Base-by-base conservation (phyloP, 148 eudicot genomes). In the Dysphania ambrosioides region DNA sequence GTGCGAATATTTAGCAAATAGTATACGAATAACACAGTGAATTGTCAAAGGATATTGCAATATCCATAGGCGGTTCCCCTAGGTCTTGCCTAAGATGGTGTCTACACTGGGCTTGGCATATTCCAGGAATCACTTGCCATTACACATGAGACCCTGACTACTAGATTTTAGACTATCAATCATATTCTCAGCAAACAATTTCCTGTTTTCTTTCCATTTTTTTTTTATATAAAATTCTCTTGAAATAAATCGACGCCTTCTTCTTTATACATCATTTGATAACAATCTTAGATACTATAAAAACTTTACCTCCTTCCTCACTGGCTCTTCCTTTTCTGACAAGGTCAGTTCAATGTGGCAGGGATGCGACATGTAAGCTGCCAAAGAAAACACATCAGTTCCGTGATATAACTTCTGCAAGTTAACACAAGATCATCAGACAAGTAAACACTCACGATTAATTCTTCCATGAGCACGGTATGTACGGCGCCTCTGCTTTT, bases 401-500 rank as follows among this genome's bases (percentile, higher is more conserved):
- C 16, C 55, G n/a, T 6, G 21, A 16, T 9, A 36, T 4, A 34
- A 67, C 38, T 51, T 51, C 13, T 24, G n/a, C 49, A 47, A 15
- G 23, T 35, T 12, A 12, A 57, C 12, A 31, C 56, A 40, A 8
- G 16, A 26, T 41, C 2, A 41, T n/a, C 3, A 73, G 32, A 11
- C 18, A 35, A 7, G 19, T 18, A n/a, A 62, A 47, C 38, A 72
- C 92, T 58, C 78, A 90, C 90, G 96, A 68, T 88, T 91, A 30
- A 91, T 91, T 70, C 96, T 81, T 74, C 96, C 96, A 72, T 91
- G 96, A 66, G 96, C 96, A 76, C 93, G 93, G 85, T 91, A 88
- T 4, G 93, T 91, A 34, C 93, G 85, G 36, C 93, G 89, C 81
- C 96, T 85, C 73, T 88, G 93, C 83, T 91, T 91, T 76, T 87